Percentiles rank a stretch among this genome's conserved stretches.
phyloP scores from a whole-genome alignment of 495 filamentous ascomycete species.

The Lophiostoma macrostomum region DNA sequence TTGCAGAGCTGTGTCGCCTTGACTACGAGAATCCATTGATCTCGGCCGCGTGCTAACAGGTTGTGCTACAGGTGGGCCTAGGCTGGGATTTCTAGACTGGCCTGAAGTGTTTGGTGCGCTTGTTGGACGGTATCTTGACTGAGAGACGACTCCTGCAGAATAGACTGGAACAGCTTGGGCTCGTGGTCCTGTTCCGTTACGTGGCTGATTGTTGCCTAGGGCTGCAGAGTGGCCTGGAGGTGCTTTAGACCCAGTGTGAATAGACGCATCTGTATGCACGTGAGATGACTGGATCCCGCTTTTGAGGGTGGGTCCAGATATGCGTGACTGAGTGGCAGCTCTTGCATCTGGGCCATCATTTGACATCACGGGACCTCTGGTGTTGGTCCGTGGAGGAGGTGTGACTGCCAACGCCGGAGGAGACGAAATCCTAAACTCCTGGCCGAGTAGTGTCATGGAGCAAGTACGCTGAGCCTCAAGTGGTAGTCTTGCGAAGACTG shows the following conservation, averaged over 20 bases:
- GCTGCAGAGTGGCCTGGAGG: no score
- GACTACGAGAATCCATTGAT: no score
- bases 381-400: background rate
- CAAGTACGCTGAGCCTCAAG: background rate
- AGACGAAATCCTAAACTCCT: no score
- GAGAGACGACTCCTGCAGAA: background rate
- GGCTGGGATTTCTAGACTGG: background rate
- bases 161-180: background rate
- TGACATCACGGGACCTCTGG: background rate
- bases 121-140: background rate
- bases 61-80: background rate
- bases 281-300: background rate
- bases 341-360: background rate
- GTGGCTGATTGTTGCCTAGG: no score
- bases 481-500: constrained; percentile 12
- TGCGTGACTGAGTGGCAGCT: background rate
- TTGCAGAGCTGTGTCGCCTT: no score
- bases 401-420: constrained; percentile 1
- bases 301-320: background rate
- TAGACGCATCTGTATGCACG: no score
- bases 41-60: no score
- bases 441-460: background rate
- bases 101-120: constrained; percentile 10
- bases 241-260: no score
- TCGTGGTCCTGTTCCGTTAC: background rate